Conservation (phyloP, 176 grass and related monocot species). For the bread wheat (Triticum aestivum) region DNA sequence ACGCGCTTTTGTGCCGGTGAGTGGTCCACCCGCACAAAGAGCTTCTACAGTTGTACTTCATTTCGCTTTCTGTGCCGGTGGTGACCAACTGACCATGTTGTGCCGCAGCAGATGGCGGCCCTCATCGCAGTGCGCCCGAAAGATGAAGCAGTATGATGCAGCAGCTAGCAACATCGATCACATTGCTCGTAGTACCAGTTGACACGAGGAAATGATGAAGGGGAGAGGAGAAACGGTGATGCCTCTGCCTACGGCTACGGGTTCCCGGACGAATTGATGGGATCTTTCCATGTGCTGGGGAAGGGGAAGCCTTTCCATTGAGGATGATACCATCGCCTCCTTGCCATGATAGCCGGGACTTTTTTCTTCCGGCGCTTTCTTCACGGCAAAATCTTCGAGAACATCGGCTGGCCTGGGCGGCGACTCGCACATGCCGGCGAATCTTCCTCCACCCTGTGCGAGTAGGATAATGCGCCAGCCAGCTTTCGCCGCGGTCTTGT, state of each 20-base stretch:
- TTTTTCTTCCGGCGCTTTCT: neutral
- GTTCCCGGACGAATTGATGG: neutral
- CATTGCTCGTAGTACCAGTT: too few relatives aligned
- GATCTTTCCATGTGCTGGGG: conserved; percentile 12
- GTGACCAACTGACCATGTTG: too few relatives aligned
- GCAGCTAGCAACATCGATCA: too few relatives aligned
- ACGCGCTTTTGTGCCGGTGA: neutral
- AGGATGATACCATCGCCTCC: neutral
- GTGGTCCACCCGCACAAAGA: neutral
- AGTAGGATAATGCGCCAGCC: neutral
- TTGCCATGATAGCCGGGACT: neutral
- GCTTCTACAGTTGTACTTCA: neutral
- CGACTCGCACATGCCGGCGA: conserved; percentile 10
- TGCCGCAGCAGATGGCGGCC: neutral
- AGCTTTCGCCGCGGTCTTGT: neutral
- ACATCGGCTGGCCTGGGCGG: neutral
- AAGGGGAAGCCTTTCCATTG: neutral
- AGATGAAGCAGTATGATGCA: neutral
- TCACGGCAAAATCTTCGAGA: neutral
- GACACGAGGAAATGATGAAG: too few relatives aligned
- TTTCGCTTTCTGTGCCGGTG: neutral
- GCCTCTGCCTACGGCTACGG: neutral
- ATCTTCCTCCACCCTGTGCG: conserved; percentile 9
- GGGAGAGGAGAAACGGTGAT: too few relatives aligned
- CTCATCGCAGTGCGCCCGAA: neutral